Evolutionary conservation across 495 filamentous ascomycete genomes (phyloP), one percentile per base, ranked within the genome.

Genomic region (Aspergillus ostianus): DNA sequence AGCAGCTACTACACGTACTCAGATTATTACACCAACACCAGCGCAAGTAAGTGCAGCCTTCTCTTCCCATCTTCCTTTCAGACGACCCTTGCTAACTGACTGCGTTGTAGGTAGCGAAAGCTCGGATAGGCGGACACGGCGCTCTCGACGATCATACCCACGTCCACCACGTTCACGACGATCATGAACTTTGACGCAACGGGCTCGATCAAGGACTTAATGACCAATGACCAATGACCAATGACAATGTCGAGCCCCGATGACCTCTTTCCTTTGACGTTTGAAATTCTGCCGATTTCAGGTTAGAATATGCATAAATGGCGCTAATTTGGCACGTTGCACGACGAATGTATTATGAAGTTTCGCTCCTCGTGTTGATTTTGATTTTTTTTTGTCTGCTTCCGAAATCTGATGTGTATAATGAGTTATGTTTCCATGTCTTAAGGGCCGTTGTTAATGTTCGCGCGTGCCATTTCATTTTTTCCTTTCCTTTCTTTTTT

Each of bases 71-170:
- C 8, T 26, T 29, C n/a, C n/a, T 45, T 2, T 19, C 30, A 9
- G 21, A 44, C 10, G 32, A 47, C 30, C 41, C 17, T 46, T 56
- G 46, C 54, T 62, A 53, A 55, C 70, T 67, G 55, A 73, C 62
- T 52, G 51, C 18, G 41, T 67, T 57, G 55, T 60, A 83, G 80
- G 79, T 58, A 80, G 72, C 71, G 70, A 70, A 66, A 81, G 79
- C 51, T 81, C 80, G 58, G 80, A 79, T 65, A 63, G 77, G 69
- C 75, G 77, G 57, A 82, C 77, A 23, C 66, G 77, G 64, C 70
- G 77, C 30, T 77, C 76, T 27, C 72, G 80, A 60, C 73, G 77
- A 58, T 76, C 75, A 41, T 64, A 77, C 64, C 61, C 69, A 69
- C 77, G 72, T 53, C 69, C 71, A 41, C 62, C 67, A 46, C 70